A percentile compares a stretch with the other conserved stretches of the same genome.
Conservation (phyloP, 768 basidiomycete genomes). For the Tricholoma bakamatsutake region DNA sequence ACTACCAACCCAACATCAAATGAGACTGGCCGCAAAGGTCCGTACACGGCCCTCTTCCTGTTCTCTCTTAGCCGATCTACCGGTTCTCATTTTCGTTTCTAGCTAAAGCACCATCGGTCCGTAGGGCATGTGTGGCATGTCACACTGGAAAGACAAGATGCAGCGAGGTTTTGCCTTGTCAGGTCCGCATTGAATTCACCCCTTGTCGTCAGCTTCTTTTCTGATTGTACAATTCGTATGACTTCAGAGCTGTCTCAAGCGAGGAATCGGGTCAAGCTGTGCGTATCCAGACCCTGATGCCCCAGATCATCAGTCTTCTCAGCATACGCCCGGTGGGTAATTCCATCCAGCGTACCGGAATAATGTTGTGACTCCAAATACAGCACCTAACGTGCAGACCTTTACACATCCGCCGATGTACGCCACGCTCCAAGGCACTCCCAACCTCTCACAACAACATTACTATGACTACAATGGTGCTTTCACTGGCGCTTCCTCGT, state of each 20-base stretch:
- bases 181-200: constrained; percentile 36
- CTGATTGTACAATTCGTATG: constrained; percentile 1
- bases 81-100: constrained; percentile 15
- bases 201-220: neutral
- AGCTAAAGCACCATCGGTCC: constrained; percentile 80
- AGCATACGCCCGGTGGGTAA: constrained; percentile 35
- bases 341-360: constrained; percentile 11
- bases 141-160: constrained; percentile 82
- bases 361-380: constrained; percentile 10
- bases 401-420: constrained; percentile 48
- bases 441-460: constrained; percentile 53
- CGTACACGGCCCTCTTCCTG: constrained; percentile 21
- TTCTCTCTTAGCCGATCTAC: constrained; percentile 13
- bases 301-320: constrained; percentile 33
- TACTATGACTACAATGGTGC: constrained; percentile 77
- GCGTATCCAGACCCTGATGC: constrained; percentile 77
- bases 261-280: constrained; percentile 64
- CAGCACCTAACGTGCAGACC: constrained; percentile 29
- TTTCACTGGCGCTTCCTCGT: constrained; percentile 63
- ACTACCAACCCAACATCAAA: constrained; percentile 19
- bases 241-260: constrained; percentile 71
- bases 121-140: constrained; percentile 75
- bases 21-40: constrained; percentile 59
- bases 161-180: constrained; percentile 77
- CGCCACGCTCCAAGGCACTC: constrained; percentile 36